Conservation (phyloP, 345 rosid species). For the Dovyalis caffra region DNA sequence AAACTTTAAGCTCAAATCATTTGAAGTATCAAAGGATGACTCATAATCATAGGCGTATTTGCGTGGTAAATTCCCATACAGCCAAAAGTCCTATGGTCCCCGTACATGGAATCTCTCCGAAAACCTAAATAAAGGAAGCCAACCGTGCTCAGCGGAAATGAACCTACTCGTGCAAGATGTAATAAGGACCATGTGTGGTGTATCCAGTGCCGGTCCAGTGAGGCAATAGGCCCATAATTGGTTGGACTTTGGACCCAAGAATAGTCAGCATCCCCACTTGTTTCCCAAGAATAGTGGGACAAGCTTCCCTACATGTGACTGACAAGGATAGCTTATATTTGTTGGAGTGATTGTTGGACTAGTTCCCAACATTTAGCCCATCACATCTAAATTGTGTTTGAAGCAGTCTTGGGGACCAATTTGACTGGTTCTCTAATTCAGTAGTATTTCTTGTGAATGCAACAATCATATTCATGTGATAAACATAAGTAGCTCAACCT, state of each 20-base stretch:
- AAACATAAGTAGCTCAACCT: not conserved
- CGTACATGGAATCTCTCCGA: not conserved
- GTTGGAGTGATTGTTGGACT: not conserved
- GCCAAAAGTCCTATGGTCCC: not conserved
- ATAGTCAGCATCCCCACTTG: not conserved
- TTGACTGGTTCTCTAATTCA: not conserved
- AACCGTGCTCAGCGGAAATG: not conserved
- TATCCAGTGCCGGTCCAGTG: not conserved
- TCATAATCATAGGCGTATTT: not conserved
- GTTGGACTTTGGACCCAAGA: too few relatives aligned
- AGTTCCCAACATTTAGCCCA: not conserved
- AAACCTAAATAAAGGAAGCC: not conserved
- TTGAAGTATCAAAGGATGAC: not conserved
- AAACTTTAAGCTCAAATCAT: too few relatives aligned
- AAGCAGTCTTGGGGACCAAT: not conserved
- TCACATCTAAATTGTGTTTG: not conserved
- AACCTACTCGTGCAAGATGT: not conserved
- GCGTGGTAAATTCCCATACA: not conserved
- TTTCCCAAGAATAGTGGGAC: too few relatives aligned
- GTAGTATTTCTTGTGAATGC: not conserved
- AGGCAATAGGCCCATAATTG: not conserved
- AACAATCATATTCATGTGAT: not conserved
- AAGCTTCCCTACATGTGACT: too few relatives aligned
- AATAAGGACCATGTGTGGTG: too few relatives aligned
- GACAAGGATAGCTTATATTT: not conserved